Percentiles rank a stretch among this genome's conserved stretches.
phyloP scores from a whole-genome alignment of 345 rosid genomes.

The Nasturtium officinale region DNA sequence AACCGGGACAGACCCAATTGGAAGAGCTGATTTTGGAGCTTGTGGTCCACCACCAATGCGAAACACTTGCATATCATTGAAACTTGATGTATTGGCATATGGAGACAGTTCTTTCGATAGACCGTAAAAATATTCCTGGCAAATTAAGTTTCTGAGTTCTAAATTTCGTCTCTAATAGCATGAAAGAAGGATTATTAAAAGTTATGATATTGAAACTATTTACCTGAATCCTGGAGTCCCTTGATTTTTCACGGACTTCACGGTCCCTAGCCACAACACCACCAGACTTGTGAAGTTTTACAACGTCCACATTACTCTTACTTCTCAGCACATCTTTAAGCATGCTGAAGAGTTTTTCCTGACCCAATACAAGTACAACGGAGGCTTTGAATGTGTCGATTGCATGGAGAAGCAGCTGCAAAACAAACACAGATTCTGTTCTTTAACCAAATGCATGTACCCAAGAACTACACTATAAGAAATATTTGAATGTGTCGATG shows the following conservation, averaged over 20 bases:
- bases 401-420: constrained; percentile 83
- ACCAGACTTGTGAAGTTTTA: constrained; percentile 89
- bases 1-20: constrained; percentile 54
- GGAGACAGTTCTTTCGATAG: constrained; percentile 78
- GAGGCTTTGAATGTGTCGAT: constrained; percentile 78
- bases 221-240: constrained; percentile 77
- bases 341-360: constrained; percentile 97
- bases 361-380: constrained; percentile 89
- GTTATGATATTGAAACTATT: constrained; percentile 7
- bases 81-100: constrained; percentile 63
- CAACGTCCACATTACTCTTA: constrained; percentile 77
- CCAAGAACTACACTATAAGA: no score
- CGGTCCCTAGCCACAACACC: constrained; percentile 80
- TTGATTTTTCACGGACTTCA: constrained; percentile 63
- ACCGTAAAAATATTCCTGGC: constrained; percentile 90
- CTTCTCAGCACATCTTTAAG: constrained; percentile 68
- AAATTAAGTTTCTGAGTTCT: constrained; percentile 10
- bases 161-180: background rate
- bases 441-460: background rate
- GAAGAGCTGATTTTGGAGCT: constrained; percentile 83
- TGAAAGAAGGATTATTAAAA: background rate
- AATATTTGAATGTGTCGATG: no score
- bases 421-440: constrained; percentile 22
- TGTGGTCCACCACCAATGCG: constrained; percentile 89
- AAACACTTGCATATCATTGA: constrained; percentile 66